Evolutionary conservation across 345 rosid genomes (phyloP), one percentile per base, ranked within the genome.

Genomic region (Heritiera littoralis): DNA sequence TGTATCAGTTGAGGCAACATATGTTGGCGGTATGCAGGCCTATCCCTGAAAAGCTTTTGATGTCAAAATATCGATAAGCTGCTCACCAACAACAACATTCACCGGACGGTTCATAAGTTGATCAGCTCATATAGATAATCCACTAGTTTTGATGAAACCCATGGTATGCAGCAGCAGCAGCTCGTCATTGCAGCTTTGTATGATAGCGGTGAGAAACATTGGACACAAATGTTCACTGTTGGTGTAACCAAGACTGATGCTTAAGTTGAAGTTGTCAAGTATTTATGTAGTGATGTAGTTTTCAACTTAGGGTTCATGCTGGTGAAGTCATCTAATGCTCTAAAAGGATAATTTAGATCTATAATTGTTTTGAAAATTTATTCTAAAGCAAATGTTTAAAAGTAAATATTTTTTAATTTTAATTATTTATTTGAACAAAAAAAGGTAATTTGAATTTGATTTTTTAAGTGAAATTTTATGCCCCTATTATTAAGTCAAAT

Each of bases 1-100:
- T 55, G 86, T 91, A 43, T 84, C 88, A 5, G 86, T 92, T 6
- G 79, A 85, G 23, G 94, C 93, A 49, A 93, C 99, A 0, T 93
- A 91, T 66, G 86, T 92, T 49, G 87, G 85, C 46, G 99, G 99
- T 75, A 74, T 13, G 49, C 86, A 79, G 81, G 86, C 92, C 46
- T 85, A 90, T 81, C 92, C 94, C 2, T 84, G 74, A 81, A 74
- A 74, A 66, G 63, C 68, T 30, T 66, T 23, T 7, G 32, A 55
- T 18, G 9, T 49, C 72, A 14, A 73, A 66, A 54, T 3, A 2
- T 43, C 1, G 65, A 10, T 59, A 58, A 58, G 61, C 30, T n/a
- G n/a, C 28, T 15, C 12, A 3, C 30, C 4, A 30, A 8, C 20
- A 30, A 8, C 20, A 9, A 20, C 17, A 12, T 46, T n/a, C 20